Conservation (phyloP, 148 eudicot genomes). For the Persicaria maculosa region DNA sequence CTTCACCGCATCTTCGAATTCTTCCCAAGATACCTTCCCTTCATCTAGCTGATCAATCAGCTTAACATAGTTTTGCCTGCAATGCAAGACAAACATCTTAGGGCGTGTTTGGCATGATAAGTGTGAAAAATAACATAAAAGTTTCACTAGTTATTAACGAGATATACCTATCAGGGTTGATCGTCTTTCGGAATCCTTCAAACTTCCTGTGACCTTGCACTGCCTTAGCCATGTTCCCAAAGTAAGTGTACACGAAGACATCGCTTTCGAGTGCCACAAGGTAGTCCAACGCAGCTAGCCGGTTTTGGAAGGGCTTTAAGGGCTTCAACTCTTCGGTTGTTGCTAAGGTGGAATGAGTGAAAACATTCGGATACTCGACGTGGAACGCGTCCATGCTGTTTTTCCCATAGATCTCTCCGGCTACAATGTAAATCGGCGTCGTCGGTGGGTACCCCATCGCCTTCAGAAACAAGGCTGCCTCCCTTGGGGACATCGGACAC, state of each 20-base stretch:
- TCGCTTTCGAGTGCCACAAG: conserved; percentile 58
- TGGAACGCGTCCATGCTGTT: conserved; percentile 36
- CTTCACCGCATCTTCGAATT: conserved; percentile 39
- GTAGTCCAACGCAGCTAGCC: conserved; percentile 65
- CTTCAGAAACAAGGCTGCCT: conserved; percentile 61
- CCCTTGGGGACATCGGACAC: conserved; percentile 80
- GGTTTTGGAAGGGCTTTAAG: conserved; percentile 39
- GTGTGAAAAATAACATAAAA: too few relatives aligned
- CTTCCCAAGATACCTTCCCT: conserved; percentile 48
- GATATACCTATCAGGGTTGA: conserved; percentile 62
- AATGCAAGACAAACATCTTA: not conserved
- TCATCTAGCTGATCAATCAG: conserved; percentile 46
- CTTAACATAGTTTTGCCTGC: conserved; percentile 27
- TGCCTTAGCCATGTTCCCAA: conserved; percentile 83
- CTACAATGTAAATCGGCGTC: conserved; percentile 57
- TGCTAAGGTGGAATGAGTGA: conserved; percentile 47
- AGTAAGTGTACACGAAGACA: conserved; percentile 59
- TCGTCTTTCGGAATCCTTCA: conserved; percentile 59
- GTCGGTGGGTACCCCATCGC: conserved; percentile 58
- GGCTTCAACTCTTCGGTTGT: conserved; percentile 42
- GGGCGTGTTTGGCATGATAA: too few relatives aligned
- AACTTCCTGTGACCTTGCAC: conserved; percentile 68
- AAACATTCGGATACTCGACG: conserved; percentile 44
- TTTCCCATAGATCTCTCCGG: conserved; percentile 60
- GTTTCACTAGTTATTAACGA: not conserved